phyloP scores from a whole-genome alignment of 371 early-diverging fungal genomes.

The Mortierella sp. region DNA sequence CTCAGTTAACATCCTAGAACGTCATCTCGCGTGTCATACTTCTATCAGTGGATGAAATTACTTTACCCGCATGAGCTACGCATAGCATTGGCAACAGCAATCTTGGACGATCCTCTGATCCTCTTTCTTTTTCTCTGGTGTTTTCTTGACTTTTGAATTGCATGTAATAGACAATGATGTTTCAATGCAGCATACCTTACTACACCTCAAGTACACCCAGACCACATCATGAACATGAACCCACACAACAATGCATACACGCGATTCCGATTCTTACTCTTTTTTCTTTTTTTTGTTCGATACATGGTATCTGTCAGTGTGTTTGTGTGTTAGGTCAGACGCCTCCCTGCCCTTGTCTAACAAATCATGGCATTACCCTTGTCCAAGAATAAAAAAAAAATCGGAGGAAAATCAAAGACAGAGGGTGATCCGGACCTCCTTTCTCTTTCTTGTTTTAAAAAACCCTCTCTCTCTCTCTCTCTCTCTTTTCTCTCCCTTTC shows the following conservation, averaged over 20 bases:
- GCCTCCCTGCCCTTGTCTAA: neutral
- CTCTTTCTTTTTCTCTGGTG: neutral
- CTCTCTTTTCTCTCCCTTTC: neutral
- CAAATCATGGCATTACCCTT: neutral
- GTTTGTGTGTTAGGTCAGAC: neutral
- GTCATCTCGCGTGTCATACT: too few relatives aligned
- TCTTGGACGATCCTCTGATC: neutral
- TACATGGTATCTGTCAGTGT: neutral
- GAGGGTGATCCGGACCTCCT: neutral
- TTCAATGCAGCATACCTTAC: neutral
- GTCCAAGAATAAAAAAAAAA: neutral
- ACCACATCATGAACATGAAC: neutral
- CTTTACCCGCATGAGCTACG: neutral
- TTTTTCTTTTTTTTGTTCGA: neutral
- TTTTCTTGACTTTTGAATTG: neutral
- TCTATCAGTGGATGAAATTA: too few relatives aligned
- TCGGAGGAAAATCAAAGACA: neutral
- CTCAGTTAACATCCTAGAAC: too few relatives aligned
- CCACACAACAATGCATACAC: neutral
- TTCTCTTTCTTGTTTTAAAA: neutral
- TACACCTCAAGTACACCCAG: neutral
- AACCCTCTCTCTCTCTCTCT: neutral
- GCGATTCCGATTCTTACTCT: slow-evolving; percentile 11
- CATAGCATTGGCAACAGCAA: neutral
- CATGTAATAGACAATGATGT: neutral